Conservation (phyloP, 495 filamentous ascomycete genomes). For the Penicillium antarcticum region DNA sequence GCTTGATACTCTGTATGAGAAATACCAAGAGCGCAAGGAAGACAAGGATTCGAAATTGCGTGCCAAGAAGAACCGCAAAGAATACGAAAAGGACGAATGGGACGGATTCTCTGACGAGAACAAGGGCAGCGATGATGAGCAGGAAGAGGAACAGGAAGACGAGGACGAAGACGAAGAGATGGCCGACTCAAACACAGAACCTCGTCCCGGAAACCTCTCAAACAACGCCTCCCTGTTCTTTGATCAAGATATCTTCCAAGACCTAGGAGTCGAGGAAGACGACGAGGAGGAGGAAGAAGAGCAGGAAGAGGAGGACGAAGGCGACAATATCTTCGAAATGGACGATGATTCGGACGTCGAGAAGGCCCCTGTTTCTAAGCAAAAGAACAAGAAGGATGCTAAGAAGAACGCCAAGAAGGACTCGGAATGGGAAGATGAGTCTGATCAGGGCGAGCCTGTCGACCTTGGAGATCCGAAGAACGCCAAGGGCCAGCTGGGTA, state of each 20-base stretch:
- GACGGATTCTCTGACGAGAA: conserved; percentile 78
- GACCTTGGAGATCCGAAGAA: conserved; percentile 62
- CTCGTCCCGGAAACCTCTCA: conserved; percentile 58
- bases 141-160: conserved; percentile 56
- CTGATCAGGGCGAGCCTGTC: conserved; percentile 57
- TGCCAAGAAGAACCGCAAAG: conserved; percentile 81
- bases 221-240: conserved; percentile 87
- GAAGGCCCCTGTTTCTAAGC: conserved; percentile 4
- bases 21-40: conserved; percentile 77
- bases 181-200: conserved; percentile 43
- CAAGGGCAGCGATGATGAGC: conserved; percentile 49
- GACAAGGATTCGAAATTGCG: conserved; percentile 79
- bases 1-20: conserved; percentile 79
- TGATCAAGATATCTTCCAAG: conserved; percentile 90
- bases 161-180: conserved; percentile 28
- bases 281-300: conserved; percentile 40
- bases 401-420: conserved; percentile 49
- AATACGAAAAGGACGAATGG: conserved; percentile 84
- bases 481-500: conserved; percentile 68
- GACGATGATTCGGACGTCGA: conserved; percentile 17
- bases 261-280: conserved; percentile 55
- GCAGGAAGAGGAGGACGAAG: conserved; percentile 44
- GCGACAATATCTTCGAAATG: conserved; percentile 29
- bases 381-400: conserved; percentile 10
- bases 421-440: conserved; percentile 51